These are phyloP conservation scores for Solanum sitiens DNA, from an alignment of 257 asterid species.

Conservation along the genomic window DNA sequence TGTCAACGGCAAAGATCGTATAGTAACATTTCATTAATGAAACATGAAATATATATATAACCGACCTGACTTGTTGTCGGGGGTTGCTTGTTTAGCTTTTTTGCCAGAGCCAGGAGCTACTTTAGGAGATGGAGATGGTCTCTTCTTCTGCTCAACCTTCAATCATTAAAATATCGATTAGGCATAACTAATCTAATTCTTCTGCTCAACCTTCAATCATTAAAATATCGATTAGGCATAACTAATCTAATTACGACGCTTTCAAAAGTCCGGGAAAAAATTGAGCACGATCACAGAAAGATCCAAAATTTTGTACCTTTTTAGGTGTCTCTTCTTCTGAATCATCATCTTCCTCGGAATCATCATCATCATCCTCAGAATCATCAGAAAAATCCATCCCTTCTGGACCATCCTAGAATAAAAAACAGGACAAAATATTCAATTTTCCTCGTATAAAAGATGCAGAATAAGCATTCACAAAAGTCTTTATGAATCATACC, in stretches of 20 bases:
- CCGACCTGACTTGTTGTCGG: conserved; percentile 41
- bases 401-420: conserved; percentile 13
- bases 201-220: too few species aligned
- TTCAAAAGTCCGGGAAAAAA: not conserved
- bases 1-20: not conserved
- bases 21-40: not conserved
- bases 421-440: not conserved
- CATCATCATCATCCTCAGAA: not conserved
- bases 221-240: not conserved
- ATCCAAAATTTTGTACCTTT: conserved; percentile 10
- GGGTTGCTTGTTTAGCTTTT: conserved; percentile 39
- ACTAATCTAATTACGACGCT: not conserved
- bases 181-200: not conserved
- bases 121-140: conserved; percentile 25
- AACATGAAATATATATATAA: not conserved
- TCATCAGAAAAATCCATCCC: not conserved
- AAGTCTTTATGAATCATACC: not conserved
- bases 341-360: conserved; percentile 18
- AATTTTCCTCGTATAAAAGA: not conserved
- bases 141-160: conserved; percentile 27
- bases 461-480: not conserved
- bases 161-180: not conserved
- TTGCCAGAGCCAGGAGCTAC: conserved; percentile 21
- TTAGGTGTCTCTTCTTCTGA: conserved; percentile 34
- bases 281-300: not conserved